Percentiles rank a stretch among this genome's conserved stretches.
Conservation (phyloP, 257 asterid species). For the Nicotiana sylvestris region DNA sequence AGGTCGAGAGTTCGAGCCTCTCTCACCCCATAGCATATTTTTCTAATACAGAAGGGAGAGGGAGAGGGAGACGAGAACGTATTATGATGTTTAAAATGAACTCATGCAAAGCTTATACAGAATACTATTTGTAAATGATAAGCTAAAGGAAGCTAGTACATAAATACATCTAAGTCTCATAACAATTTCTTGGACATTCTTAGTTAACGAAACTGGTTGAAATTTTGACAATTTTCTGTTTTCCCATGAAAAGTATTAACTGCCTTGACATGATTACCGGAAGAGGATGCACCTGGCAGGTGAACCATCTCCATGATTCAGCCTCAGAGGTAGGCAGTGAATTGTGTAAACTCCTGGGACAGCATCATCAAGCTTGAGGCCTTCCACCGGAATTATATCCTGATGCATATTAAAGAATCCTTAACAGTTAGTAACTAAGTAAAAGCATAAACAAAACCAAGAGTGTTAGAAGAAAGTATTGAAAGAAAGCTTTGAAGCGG, state of each 20-base stretch:
- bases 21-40: no score
- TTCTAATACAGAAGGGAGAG: no score
- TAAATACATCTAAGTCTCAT: background rate
- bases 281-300: slow-evolving; percentile 41
- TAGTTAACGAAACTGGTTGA: background rate
- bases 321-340: slow-evolving; percentile 30
- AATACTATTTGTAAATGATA: background rate
- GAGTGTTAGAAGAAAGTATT: no score
- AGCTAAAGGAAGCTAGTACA: background rate
- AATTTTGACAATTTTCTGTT: background rate
- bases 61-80: background rate
- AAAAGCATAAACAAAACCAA: background rate
- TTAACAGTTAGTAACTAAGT: background rate
- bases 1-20: no score
- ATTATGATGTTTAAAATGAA: background rate
- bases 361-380: slow-evolving; percentile 22
- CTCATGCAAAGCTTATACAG: background rate
- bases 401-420: background rate
- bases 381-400: slow-evolving; percentile 26
- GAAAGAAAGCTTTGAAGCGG: no score
- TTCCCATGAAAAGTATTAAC: background rate
- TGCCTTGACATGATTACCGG: background rate
- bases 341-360: slow-evolving; percentile 23
- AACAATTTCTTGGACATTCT: background rate
- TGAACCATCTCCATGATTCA: slow-evolving; percentile 23